Percentiles rank a stretch among this genome's conserved stretches.
These are phyloP conservation scores for Deuterostichococcus epilithicus DNA, from an alignment of 139 green algal genomes.

Conservation along the genomic window DNA sequence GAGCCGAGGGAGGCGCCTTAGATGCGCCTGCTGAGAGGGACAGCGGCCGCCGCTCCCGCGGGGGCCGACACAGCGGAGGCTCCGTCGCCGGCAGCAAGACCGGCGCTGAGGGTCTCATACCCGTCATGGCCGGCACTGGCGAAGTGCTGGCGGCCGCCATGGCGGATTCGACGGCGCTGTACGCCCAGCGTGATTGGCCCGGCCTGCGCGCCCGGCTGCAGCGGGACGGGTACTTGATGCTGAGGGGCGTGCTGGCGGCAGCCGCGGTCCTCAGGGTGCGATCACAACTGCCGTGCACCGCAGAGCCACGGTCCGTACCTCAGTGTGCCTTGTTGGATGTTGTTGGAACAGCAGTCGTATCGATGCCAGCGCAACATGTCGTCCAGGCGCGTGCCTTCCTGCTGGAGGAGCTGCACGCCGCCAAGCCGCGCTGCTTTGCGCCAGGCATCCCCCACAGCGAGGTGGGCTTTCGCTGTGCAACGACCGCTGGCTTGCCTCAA, in stretches of 20 bases:
- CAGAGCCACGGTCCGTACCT: neutral
- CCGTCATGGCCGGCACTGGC: conserved; percentile 15
- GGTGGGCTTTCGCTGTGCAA: too few species aligned
- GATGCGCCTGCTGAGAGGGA: neutral
- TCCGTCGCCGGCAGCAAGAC: neutral
- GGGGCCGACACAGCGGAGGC: neutral
- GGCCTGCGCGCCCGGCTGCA: neutral
- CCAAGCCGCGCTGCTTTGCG: conserved; percentile 9
- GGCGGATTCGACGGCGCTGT: conserved; percentile 1
- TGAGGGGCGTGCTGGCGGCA: conserved; percentile 3
- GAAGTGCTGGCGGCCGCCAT: conserved; percentile 1
- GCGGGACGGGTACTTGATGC: conserved; percentile 21
- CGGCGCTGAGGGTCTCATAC: neutral
- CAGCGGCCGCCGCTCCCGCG: neutral
- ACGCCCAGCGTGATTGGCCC: neutral
- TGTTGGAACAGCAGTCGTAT: neutral
- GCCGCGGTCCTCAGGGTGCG: conserved; percentile 1
- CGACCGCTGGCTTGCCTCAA: too few species aligned
- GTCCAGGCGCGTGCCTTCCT: conserved; percentile 4
- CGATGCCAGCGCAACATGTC: neutral
- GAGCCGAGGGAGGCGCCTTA: too few species aligned
- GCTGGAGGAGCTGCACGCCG: neutral
- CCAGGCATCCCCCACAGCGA: neutral
- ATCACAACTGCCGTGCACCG: neutral
- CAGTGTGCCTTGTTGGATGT: neutral